A percentile compares a stretch with the other conserved stretches of the same genome.
These are phyloP conservation scores for Persicaria maculosa DNA, from an alignment of 148 eudicot genomes.

Conservation along the genomic window DNA sequence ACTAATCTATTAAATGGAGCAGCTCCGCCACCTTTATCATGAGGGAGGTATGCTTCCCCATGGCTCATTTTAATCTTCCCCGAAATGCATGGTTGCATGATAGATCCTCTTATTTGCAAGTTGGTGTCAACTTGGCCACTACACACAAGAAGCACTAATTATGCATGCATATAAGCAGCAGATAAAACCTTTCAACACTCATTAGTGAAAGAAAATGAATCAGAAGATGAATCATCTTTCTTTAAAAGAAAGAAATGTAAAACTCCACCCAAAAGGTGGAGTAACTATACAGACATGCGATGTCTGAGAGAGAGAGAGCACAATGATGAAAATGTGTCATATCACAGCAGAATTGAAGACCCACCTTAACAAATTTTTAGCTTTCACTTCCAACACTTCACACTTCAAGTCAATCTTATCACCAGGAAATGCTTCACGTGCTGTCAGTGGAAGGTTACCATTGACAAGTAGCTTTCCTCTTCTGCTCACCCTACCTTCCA, in stretches of 20 bases:
- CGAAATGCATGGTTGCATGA: slow-evolving; percentile 92
- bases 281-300: not conserved
- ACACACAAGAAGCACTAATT: slow-evolving; percentile 3
- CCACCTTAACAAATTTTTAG: slow-evolving; percentile 83
- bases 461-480: slow-evolving; percentile 81
- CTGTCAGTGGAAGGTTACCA: slow-evolving; percentile 82
- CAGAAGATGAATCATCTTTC: not conserved
- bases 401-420: slow-evolving; percentile 96
- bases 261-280: not conserved
- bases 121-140: slow-evolving; percentile 99
- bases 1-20: slow-evolving; percentile 63
- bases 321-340: not conserved
- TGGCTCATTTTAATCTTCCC: slow-evolving; percentile 91
- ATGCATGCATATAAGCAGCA: not conserved
- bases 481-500: slow-evolving; percentile 95
- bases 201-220: not conserved
- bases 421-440: slow-evolving; percentile 67
- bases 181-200: not conserved
- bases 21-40: slow-evolving; percentile 94
- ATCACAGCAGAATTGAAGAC: not conserved
- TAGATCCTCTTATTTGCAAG: slow-evolving; percentile 88
- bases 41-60: slow-evolving; percentile 96
- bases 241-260: not conserved
- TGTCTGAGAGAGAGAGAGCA: not conserved
- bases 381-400: slow-evolving; percentile 88